A percentile compares a stretch with the other conserved stretches of the same genome.
Conservation (phyloP, 2,329 filamentous ascomycete genomes). For the Alternaria brassicicola region DNA sequence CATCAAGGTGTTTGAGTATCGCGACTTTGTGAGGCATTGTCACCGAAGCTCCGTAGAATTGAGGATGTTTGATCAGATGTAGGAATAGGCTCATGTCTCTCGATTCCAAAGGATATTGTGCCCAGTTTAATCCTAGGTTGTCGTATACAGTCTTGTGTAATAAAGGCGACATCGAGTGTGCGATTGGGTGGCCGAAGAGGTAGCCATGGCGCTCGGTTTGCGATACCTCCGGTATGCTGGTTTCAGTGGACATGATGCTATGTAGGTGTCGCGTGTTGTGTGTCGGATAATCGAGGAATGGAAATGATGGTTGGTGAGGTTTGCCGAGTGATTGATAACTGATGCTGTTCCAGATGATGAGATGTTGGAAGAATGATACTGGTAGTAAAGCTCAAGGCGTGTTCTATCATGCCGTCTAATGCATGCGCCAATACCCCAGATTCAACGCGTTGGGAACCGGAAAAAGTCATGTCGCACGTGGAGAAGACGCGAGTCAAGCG, state of each 20-base stretch:
- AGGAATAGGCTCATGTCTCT: constrained; percentile 54
- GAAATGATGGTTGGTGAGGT: background rate
- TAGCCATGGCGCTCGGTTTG: constrained; percentile 57
- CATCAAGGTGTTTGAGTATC: constrained; percentile 75
- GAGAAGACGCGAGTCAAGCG: constrained; percentile 7
- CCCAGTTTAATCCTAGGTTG: constrained; percentile 58
- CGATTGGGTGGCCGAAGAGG: constrained; percentile 63
- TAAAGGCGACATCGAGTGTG: constrained; percentile 62
- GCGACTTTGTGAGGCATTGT: constrained; percentile 86
- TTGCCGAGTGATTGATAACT: background rate
- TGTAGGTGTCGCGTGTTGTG: background rate
- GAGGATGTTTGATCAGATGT: constrained; percentile 59
- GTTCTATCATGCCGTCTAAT: background rate
- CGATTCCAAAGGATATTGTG: constrained; percentile 57
- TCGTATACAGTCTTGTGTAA: constrained; percentile 62
- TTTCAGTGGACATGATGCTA: constrained; percentile 23
- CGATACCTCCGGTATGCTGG: constrained; percentile 18
- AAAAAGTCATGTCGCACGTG: constrained; percentile 16
- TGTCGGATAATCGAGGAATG: background rate
- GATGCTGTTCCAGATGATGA: background rate
- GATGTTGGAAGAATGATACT: background rate
- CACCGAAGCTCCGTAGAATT: constrained; percentile 72
- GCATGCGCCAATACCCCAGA: constrained; percentile 1
- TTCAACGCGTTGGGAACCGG: constrained; percentile 8
- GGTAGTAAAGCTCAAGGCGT: background rate